A percentile compares a stretch with the other conserved stretches of the same genome.
Evolutionary conservation across 2,329 filamentous ascomycete genomes (phyloP).

Genomic region (Fusarium floridanum): DNA sequence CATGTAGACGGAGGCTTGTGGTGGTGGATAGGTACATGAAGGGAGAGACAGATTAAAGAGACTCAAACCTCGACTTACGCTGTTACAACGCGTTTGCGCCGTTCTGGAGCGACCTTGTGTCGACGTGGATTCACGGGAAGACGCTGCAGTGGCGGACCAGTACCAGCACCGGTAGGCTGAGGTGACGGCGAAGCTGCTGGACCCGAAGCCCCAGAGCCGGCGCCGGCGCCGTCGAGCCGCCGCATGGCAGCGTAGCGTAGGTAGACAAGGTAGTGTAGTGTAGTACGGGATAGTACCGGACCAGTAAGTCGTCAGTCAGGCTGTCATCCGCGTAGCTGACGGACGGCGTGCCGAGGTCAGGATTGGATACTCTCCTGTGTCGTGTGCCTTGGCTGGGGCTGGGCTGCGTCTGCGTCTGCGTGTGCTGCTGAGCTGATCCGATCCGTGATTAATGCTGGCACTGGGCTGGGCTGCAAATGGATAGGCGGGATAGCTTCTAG

Average conservation of each 20-base stretch:
- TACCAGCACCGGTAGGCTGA: slow-evolving; percentile 32
- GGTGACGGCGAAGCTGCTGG: slow-evolving; percentile 16
- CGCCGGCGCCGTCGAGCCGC: slow-evolving; percentile 22
- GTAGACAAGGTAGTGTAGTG: not conserved
- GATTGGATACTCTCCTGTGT: slow-evolving; percentile 12
- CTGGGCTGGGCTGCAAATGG: not conserved
- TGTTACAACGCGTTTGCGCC: slow-evolving; percentile 63
- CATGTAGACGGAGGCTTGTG: not conserved
- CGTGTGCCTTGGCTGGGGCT: slow-evolving; percentile 12
- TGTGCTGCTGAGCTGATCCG: slow-evolving; percentile 1
- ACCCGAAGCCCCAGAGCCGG: slow-evolving; percentile 9
- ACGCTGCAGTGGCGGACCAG: slow-evolving; percentile 49
- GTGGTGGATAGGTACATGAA: not conserved
- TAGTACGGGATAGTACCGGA: not conserved
- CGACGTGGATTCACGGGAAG: slow-evolving; percentile 65
- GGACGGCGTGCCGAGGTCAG: slow-evolving; percentile 24
- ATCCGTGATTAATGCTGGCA: not conserved
- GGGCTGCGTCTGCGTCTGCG: not conserved
- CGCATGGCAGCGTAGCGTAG: slow-evolving; percentile 22
- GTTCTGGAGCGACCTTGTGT: slow-evolving; percentile 60
- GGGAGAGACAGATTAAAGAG: slow-evolving; percentile 4
- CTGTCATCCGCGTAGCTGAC: not conserved
- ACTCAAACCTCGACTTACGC: slow-evolving; percentile 56
- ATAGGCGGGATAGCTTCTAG: not conserved
- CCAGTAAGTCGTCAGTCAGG: not conserved